phyloP scores from a whole-genome alignment of 2,329 filamentous ascomycete species.

The Cordyceps cateniannulata region DNA sequence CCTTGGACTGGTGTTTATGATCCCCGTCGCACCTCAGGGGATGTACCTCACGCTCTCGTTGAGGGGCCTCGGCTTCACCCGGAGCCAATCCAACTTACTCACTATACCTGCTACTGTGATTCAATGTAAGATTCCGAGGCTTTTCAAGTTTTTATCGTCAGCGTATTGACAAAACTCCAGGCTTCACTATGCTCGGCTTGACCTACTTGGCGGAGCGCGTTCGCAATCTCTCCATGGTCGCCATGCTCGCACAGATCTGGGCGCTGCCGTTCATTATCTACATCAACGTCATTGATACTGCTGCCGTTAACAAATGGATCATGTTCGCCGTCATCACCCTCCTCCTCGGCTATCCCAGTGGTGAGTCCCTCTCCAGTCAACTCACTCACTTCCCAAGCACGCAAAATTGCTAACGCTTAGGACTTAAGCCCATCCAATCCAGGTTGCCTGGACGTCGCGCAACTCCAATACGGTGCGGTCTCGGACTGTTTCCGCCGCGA shows the following conservation, averaged over 20 bases:
- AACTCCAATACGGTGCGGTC: slow-evolving; percentile 54
- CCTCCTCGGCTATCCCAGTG: slow-evolving; percentile 28
- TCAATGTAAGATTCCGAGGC: slow-evolving; percentile 29
- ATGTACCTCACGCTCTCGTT: slow-evolving; percentile 49
- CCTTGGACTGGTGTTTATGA: slow-evolving; percentile 40
- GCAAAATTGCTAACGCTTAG: too few relatives aligned
- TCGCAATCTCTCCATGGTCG: slow-evolving; percentile 36
- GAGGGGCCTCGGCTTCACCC: slow-evolving; percentile 42
- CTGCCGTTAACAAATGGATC: slow-evolving; percentile 25
- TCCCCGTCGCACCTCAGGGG: slow-evolving; percentile 38
- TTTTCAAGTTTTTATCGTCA: neutral
- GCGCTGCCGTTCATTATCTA: slow-evolving; percentile 45
- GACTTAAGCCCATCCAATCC: slow-evolving; percentile 44
- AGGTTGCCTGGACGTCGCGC: slow-evolving; percentile 50
- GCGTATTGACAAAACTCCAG: neutral
- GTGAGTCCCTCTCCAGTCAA: slow-evolving; percentile 15
- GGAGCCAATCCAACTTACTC: slow-evolving; percentile 49
- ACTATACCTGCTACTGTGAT: slow-evolving; percentile 43
- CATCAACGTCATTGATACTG: slow-evolving; percentile 28
- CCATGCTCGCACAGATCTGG: slow-evolving; percentile 44
- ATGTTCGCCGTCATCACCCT: slow-evolving; percentile 28
- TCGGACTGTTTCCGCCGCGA: slow-evolving; percentile 48
- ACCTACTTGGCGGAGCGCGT: slow-evolving; percentile 39
- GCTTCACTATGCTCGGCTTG: slow-evolving; percentile 36
- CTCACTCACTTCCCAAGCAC: too few relatives aligned